These are phyloP conservation scores for Fusarium longipes DNA, from an alignment of 2,329 filamentous ascomycete species.

Conservation along the genomic window DNA sequence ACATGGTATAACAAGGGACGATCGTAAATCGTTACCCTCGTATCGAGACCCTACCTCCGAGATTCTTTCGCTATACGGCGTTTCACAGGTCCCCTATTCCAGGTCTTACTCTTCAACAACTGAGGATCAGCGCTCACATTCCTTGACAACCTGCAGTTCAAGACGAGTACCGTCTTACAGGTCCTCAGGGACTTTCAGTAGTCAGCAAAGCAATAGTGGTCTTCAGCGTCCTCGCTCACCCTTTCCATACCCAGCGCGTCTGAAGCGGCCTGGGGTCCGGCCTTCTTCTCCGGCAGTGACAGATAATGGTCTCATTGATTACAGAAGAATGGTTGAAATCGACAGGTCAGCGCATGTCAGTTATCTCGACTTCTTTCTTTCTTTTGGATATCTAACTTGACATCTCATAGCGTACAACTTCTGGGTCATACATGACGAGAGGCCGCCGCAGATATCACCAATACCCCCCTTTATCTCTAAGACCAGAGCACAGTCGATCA, in stretches of 20 bases:
- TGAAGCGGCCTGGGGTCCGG: slow-evolving; percentile 64
- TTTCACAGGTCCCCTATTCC: slow-evolving; percentile 58
- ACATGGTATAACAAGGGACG: slow-evolving; percentile 52
- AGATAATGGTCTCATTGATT: slow-evolving; percentile 60
- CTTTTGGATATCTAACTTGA: not conserved
- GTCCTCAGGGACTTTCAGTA: slow-evolving; percentile 61
- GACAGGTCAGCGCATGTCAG: slow-evolving; percentile 61
- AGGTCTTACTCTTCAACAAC: slow-evolving; percentile 57
- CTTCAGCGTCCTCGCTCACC: slow-evolving; percentile 68
- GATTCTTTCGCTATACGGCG: slow-evolving; percentile 66
- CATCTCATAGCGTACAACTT: slow-evolving; percentile 56
- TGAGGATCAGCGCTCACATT: slow-evolving; percentile 64
- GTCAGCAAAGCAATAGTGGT: slow-evolving; percentile 55
- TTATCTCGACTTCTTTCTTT: not conserved
- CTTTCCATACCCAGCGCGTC: slow-evolving; percentile 67
- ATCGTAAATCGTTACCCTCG: slow-evolving; percentile 59
- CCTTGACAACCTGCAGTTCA: slow-evolving; percentile 64
- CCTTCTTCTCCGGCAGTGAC: slow-evolving; percentile 62
- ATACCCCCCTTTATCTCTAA: slow-evolving; percentile 54
- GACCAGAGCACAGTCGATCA: slow-evolving; percentile 56
- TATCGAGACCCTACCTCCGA: slow-evolving; percentile 66
- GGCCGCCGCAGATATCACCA: slow-evolving; percentile 52
- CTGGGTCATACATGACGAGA: slow-evolving; percentile 56
- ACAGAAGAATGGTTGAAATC: slow-evolving; percentile 63
- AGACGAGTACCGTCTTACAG: slow-evolving; percentile 59